phyloP scores from a whole-genome alignment of 208 protist species.

The Crithidia expoeki region DNA sequence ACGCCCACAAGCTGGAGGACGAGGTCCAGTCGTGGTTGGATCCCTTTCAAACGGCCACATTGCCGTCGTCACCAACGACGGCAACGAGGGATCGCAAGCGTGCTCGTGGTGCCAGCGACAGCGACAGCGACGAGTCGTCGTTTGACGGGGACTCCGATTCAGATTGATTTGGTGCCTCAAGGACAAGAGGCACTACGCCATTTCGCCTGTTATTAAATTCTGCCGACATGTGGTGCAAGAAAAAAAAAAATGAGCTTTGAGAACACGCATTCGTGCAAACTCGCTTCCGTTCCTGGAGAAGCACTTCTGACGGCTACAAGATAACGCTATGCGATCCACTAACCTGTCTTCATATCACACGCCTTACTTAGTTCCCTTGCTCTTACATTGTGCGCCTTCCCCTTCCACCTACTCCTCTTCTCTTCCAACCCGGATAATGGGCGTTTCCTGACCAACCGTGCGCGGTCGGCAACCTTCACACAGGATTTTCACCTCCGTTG shows the following conservation, averaged over 20 bases:
- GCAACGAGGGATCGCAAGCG: conserved; percentile 18
- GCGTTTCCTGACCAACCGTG: neutral
- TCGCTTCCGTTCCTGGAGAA: no score
- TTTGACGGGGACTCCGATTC: conserved; percentile 17
- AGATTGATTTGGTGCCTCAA: neutral
- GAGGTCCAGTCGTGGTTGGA: conserved; percentile 38
- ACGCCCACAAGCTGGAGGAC: conserved; percentile 12
- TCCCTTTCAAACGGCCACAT: conserved; percentile 22
- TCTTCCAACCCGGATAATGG: no score
- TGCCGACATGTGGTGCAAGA: no score
- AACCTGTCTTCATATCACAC: no score
- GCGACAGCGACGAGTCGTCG: conserved; percentile 21
- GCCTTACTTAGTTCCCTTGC: neutral
- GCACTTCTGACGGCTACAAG: no score
- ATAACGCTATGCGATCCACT: no score
- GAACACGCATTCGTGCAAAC: no score
- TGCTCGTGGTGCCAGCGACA: conserved; percentile 8
- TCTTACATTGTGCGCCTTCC: neutral
- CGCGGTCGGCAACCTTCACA: neutral
- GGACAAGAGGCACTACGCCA: no score
- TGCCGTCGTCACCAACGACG: conserved; percentile 7
- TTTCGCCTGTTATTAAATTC: no score
- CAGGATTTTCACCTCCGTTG: neutral
- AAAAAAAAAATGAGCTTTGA: no score
- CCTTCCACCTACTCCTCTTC: neutral